Evolutionary conservation across 495 filamentous ascomycete genomes (phyloP).

Genomic region (Cladorrhinum samala): DNA sequence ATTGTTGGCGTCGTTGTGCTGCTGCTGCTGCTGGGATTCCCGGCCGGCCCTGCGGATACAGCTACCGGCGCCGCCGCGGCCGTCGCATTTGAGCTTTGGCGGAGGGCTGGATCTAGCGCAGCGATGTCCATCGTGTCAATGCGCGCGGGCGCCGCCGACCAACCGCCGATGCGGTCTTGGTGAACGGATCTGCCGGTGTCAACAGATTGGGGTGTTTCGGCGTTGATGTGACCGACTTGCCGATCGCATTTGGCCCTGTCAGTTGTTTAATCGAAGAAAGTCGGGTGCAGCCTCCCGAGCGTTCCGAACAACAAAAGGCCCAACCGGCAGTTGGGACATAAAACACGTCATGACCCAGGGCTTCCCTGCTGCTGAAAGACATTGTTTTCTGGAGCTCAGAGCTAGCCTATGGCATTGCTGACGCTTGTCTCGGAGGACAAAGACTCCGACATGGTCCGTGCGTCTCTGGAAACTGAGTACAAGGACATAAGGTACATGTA

Average conservation of each 20-base stretch:
- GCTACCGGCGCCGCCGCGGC: neutral
- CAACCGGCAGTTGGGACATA: no score
- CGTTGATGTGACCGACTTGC: neutral
- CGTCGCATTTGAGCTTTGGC: constrained; percentile 2
- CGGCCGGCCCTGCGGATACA: no score
- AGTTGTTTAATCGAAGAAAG: neutral
- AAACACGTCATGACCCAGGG: no score
- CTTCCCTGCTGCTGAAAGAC: neutral
- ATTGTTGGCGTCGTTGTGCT: neutral
- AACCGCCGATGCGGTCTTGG: neutral
- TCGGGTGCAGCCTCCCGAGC: neutral
- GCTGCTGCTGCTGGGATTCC: constrained; percentile 2
- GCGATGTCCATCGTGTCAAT: neutral
- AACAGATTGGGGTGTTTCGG: neutral
- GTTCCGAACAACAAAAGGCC: neutral
- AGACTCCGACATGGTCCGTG: constrained; percentile 3
- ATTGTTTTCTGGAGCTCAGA: neutral
- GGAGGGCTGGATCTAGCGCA: constrained; percentile 8
- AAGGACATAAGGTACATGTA: neutral
- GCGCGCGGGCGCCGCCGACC: no score
- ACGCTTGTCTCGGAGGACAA: neutral
- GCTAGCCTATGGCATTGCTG: neutral
- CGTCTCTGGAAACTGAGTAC: neutral
- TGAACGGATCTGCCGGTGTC: neutral
- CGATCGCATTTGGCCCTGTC: neutral